Conservation (phyloP, 805 yeast genomes). For the Metschnikowia peoriensis region DNA sequence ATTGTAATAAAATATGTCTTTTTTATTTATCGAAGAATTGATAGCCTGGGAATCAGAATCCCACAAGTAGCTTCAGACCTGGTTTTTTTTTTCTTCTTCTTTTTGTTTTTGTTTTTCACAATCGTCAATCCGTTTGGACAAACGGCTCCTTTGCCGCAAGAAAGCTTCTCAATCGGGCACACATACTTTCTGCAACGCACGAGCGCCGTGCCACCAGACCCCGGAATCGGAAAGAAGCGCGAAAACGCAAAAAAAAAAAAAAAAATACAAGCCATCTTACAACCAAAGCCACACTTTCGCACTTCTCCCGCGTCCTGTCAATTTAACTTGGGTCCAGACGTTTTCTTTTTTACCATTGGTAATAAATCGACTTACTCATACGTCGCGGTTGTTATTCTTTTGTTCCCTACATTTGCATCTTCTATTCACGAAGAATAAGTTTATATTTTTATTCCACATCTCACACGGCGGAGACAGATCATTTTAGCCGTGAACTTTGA, state of each 20-base stretch:
- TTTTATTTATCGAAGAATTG: no score
- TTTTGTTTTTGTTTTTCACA: no score
- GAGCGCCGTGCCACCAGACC: not conserved
- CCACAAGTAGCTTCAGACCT: no score
- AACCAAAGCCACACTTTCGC: conserved; percentile 1
- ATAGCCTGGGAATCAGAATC: no score
- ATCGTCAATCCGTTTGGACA: no score
- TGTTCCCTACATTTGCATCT: no score
- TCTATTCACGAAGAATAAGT: no score
- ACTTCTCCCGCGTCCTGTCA: not conserved
- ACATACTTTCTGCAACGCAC: not conserved
- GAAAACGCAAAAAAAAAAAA: not conserved
- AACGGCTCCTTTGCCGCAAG: no score
- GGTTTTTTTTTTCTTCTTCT: no score
- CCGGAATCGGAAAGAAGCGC: not conserved
- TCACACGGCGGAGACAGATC: not conserved
- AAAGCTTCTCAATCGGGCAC: not conserved
- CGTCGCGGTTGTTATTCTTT: no score
- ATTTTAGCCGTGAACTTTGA: not conserved
- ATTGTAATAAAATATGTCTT: no score
- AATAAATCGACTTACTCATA: no score
- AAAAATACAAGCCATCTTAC: not conserved
- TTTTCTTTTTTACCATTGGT: not conserved
- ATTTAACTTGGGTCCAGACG: not conserved
- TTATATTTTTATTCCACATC: not conserved